Percentiles rank a stretch among this genome's conserved stretches.
phyloP scores from a whole-genome alignment of 192 early-diverging fungal genomes.

The Lobosporangium transversale region DNA sequence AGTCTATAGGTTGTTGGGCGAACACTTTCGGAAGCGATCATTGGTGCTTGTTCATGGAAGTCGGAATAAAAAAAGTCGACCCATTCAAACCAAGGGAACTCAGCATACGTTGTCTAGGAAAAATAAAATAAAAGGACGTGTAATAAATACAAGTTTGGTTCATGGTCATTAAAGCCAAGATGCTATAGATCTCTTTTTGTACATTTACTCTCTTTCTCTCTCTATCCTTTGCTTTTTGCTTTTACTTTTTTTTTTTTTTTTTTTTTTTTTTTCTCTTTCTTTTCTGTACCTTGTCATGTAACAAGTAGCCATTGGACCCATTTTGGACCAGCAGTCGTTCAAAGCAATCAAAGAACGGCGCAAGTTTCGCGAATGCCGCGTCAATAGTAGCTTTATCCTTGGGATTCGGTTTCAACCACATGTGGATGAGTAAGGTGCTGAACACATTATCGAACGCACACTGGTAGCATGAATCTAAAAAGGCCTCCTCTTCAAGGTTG shows the following conservation, averaged over 20 bases:
- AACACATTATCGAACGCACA: conserved; percentile 24
- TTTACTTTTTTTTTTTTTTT: no score
- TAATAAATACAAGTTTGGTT: no score
- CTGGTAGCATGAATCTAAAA: conserved; percentile 19
- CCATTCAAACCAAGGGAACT: conserved; percentile 43
- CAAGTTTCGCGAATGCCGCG: conserved; percentile 16
- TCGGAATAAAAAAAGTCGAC: conserved; percentile 11
- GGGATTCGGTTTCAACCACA: conserved; percentile 34
- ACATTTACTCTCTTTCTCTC: no score
- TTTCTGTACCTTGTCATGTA: conserved; percentile 42
- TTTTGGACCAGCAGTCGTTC: conserved; percentile 32
- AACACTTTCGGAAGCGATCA: conserved; percentile 15
- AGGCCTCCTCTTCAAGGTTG: conserved; percentile 22
- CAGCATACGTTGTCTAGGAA: conserved; percentile 42
- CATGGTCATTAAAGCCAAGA: no score
- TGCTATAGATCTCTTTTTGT: no score
- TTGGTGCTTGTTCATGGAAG: conserved; percentile 25
- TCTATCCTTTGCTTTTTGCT: no score
- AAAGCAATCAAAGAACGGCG: conserved; percentile 27
- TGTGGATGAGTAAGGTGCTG: conserved; percentile 1
- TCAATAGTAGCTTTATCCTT: conserved; percentile 16
- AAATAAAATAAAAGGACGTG: no score
- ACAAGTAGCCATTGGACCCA: conserved; percentile 42
- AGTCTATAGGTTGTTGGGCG: conserved; percentile 28
- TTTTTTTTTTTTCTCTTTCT: no score